Base-by-base conservation (phyloP, 139 green algal genomes). In the Coelastrella sp. region DNA sequence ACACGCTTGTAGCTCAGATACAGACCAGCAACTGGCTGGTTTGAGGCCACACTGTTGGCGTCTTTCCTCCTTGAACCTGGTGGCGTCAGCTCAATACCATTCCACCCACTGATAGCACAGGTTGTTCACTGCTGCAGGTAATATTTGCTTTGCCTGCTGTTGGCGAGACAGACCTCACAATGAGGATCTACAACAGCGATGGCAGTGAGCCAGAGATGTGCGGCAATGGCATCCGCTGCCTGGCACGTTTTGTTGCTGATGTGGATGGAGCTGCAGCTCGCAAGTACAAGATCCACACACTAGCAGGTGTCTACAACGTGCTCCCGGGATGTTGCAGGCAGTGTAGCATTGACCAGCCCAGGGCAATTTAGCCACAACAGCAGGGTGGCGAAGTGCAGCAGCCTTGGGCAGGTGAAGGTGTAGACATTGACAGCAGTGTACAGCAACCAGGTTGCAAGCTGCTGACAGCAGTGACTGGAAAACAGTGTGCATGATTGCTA, bases 141-240 rank as follows among this genome's bases (percentile, higher is more conserved):
- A 99, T 99, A 86, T 99, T 99, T 95, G 96, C 97, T 7, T 87
- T 99, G 80, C 97, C 97, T 0, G 65, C 95, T 7, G 73, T 94
- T 3, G 93, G 92, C 19, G 94, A 96, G 70, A 95, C 93, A 6
- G 97, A 99, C 90, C 97, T 99, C 85, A 95, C 94, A 19, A 99
- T 99, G 98, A 95, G 98, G 78, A 99, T 99, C 83, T 99, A 97
- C 95, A 99, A 99, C 95, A 96, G 91, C 0, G 98, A 99, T 87
- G 98, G 98, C 81, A 97, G 91, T 25, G 98, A 99, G 95, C 98
- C 98, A 7, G 98, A 99, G 94, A 99, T 99, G 98, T 99, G 98
- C 93, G 98, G 98, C 87, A 99, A 99, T 90, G 98, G 98, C 88
- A 99, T 99, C 82, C 95, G 98, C 19, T 99, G 97, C 93, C 89